These are phyloP conservation scores for Thermomyces lanuginosus DNA, from an alignment of 2,329 filamentous ascomycete species.

Conservation along the genomic window DNA sequence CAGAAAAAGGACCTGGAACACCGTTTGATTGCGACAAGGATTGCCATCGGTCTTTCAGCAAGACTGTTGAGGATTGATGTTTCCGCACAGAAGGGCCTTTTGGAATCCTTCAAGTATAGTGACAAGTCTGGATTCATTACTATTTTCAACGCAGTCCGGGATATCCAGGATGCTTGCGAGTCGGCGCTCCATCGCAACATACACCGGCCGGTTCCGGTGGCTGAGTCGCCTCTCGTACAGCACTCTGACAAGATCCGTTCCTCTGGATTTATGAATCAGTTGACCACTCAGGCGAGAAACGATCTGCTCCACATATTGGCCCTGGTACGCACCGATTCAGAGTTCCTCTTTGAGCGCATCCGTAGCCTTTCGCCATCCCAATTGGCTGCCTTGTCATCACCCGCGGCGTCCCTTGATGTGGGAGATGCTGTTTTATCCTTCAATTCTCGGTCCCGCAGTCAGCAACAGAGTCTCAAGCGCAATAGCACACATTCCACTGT, in stretches of 20 bases:
- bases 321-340: slow-evolving; percentile 67
- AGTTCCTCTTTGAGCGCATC: slow-evolving; percentile 73
- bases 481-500: slow-evolving; percentile 34
- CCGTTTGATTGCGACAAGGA: slow-evolving; percentile 25
- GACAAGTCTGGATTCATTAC: slow-evolving; percentile 30
- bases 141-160: slow-evolving; percentile 28
- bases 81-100: slow-evolving; percentile 28
- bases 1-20: slow-evolving; percentile 25
- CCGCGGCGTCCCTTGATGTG: slow-evolving; percentile 62
- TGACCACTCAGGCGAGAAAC: slow-evolving; percentile 59
- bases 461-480: slow-evolving; percentile 34
- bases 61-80: slow-evolving; percentile 27
- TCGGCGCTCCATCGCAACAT: slow-evolving; percentile 17
- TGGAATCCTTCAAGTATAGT: slow-evolving; percentile 29
- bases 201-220: slow-evolving; percentile 19
- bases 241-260: slow-evolving; percentile 22
- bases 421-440: slow-evolving; percentile 63
- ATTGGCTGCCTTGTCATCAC: slow-evolving; percentile 58
- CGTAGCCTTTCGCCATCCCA: slow-evolving; percentile 59
- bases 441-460: slow-evolving; percentile 40
- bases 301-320: slow-evolving; percentile 65
- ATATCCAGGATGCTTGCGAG: slow-evolving; percentile 28
- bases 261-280: slow-evolving; percentile 38
- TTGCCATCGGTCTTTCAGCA: slow-evolving; percentile 28
- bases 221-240: slow-evolving; percentile 16